Base-by-base conservation (phyloP, 371 early-diverging fungal genomes). In the Dipsacomyces acuminosporus region DNA sequence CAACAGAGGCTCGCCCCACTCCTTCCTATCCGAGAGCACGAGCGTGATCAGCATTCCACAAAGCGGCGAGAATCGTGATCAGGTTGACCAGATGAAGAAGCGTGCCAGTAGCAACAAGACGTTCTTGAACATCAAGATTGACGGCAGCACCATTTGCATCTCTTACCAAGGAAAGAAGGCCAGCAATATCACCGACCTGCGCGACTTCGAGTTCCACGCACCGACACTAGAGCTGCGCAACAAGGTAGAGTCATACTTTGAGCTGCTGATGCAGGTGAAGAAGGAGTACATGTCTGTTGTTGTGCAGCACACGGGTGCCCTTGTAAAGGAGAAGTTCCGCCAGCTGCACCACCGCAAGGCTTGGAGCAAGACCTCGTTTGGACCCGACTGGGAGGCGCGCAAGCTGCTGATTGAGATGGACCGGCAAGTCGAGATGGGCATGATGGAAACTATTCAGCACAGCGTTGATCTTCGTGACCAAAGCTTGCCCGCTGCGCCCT, bases 171-270 rank as follows among this genome's bases (percentile, higher is more conserved):
- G 80, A 49, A 64, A 73, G 35, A 43, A 54, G 30, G 53, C 64
- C 3, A 74, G 58, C 56, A 85, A 84, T 52, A 66, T 87, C 19
- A 82, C 80, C 33, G 87, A 87, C 52, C 43, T 87, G 48, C 72
- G 76, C 46, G 72, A 78, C 54, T 84, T 87, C 71, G 76, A 78
- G 38, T 83, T 87, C 56, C 71, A 71, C 24, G 67, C 85, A 62
- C 85, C 86, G 1, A 80, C 80, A 11, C 70, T 87, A 17, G 87
- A 84, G 72, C 83, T 82, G 56, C 72, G 80, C 41, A 86, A 86
- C 72, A 78, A 79, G 55, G 82, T 84, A 1, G 85, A 83, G 78
- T 78, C 83, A 15, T 85, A 81, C 78, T 75, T 75, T 25, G 85
- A 87, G 48, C 72, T 87, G 26, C 54, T 83, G 19, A 76, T 75